These are phyloP conservation scores for Dioscorea cayenensis DNA, from an alignment of 116 monocot species.

Conservation along the genomic window DNA sequence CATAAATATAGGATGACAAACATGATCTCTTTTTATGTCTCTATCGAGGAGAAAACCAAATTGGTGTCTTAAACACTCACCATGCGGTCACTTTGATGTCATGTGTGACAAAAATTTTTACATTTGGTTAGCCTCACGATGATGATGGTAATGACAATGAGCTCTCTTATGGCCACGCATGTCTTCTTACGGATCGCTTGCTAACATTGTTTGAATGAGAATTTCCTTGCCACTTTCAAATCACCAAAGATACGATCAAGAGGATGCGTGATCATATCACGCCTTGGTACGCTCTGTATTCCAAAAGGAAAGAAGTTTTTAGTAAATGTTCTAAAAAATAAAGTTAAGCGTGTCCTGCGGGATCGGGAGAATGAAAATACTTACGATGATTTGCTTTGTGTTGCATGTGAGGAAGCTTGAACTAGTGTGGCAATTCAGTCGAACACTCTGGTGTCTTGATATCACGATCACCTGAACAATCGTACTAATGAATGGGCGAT, in stretches of 20 bases:
- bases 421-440: too few species aligned
- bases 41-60: too few species aligned
- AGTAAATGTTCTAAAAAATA: not conserved
- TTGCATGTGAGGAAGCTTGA: too few species aligned
- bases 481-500: too few species aligned
- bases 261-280: slow-evolving; percentile 41
- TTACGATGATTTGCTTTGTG: slow-evolving; percentile 14
- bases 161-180: slow-evolving; percentile 24
- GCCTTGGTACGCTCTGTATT: slow-evolving; percentile 13
- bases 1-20: too few species aligned
- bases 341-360: not conserved
- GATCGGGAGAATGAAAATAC: not conserved
- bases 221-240: slow-evolving; percentile 13
- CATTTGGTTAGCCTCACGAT: slow-evolving; percentile 2
- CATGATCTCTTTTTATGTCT: too few species aligned
- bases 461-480: too few species aligned
- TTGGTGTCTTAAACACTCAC: too few species aligned
- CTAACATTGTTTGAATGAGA: slow-evolving; percentile 4
- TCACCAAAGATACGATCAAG: slow-evolving; percentile 52
- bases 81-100: not conserved
- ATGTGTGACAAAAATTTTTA: not conserved
- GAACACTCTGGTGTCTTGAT: too few species aligned
- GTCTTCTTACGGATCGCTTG: slow-evolving; percentile 3
- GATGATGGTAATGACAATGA: slow-evolving; percentile 13
- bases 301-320: not conserved